Base-by-base conservation (phyloP, 2,329 filamentous ascomycete genomes). In the Tolypocladium inflatum region DNA sequence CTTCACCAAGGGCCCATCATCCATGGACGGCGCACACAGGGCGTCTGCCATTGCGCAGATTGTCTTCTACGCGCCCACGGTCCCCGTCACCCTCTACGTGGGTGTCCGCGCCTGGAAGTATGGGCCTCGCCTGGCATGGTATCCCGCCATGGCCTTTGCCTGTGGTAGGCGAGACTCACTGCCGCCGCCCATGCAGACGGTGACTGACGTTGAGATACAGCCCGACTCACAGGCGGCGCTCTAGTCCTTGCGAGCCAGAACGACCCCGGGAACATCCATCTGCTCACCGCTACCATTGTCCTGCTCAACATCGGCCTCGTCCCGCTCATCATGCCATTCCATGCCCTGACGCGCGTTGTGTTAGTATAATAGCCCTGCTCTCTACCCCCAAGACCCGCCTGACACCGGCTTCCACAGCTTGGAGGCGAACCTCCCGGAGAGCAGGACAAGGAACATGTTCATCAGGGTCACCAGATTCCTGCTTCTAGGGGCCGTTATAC, bases 31-130 rank as follows among this genome's bases (percentile, higher is more conserved):
- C 33, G n/a, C 57, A 35, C 63, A 64, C 52, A 63, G 54, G n/a
- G 53, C 59, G 5, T 54, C 57, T 37, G 63, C 61, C 10, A 62
- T 65, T 52, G 61, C 59, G 33, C 62, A 64, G 45, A 45, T 63
- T 37, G 57, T 61, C 35, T 63, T 63, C 39, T 65, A 63, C 41
- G 45, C 57, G 0, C 63, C 63, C 2, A 41, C 57, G 5, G 48
- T 64, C 11, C 61, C 62, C 26, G 35, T 60, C 11, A 52, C 58
- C 7, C n/a, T 59, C 3, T 64, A 62, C 41, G 50, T 64, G n/a
- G 57, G 61, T 23, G 33, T 60, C 4, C 56, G 55, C 13, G 61
- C 60, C 26, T 62, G 62, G 62, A 60, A 54, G 19, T 51, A 61
- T 21, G 55, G 60, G 19, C 59, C 62, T 30, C 57, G 59, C 7